phyloP scores from a whole-genome alignment of 2,329 filamentous ascomycete genomes.

The Mollisia scopiformis region DNA sequence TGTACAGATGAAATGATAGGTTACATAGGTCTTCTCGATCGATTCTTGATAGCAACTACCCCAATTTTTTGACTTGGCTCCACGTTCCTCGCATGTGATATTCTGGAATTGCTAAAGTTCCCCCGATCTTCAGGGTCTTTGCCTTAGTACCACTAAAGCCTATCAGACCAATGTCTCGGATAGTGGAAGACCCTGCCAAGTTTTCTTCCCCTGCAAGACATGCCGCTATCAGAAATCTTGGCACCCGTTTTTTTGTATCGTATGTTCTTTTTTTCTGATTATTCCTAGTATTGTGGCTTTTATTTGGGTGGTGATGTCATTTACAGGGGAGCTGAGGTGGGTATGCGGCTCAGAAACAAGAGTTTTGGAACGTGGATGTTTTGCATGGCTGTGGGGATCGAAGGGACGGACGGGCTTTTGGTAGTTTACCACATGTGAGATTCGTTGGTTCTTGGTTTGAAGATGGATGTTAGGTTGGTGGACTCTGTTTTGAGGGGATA shows the following conservation, averaged over 20 bases:
- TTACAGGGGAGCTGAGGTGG: neutral
- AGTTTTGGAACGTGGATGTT: neutral
- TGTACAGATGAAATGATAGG: conserved; percentile 11
- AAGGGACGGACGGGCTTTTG: no score
- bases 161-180: no score
- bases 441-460: no score
- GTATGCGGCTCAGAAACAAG: neutral
- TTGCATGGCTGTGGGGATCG: no score
- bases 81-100: neutral
- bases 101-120: neutral
- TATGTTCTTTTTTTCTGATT: neutral
- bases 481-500: no score
- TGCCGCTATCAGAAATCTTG: no score
- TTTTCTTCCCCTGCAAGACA: neutral
- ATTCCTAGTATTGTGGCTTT: neutral
- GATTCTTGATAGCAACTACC: neutral
- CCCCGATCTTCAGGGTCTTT: neutral
- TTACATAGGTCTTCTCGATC: neutral
- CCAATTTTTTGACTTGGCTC: neutral
- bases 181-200: neutral
- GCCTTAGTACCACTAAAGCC: no score
- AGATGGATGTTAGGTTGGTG: no score
- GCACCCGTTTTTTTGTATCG: neutral
- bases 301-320: neutral
- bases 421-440: no score